Evolutionary conservation across 441 rosid genomes (phyloP).

Genomic region (Pelargonium fulgidum): DNA sequence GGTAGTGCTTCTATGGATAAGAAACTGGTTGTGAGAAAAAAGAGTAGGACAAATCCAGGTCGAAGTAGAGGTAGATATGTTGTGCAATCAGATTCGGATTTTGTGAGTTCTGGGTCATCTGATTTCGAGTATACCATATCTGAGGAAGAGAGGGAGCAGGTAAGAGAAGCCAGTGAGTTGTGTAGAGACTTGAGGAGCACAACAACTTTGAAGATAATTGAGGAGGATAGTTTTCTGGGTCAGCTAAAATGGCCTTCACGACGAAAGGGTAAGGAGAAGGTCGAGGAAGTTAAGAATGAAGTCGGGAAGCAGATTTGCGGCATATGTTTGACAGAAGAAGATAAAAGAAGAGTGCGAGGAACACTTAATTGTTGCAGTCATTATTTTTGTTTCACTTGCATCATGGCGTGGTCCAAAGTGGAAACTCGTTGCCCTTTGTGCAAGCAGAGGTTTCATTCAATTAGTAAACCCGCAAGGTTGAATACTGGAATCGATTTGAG

Average conservation of each 20-base stretch:
- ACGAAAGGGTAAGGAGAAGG: conserved; percentile 71
- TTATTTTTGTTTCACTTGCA: conserved; percentile 91
- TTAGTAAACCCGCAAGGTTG: conserved; percentile 74
- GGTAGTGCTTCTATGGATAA: conserved; percentile 47
- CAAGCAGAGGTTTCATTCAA: conserved; percentile 83
- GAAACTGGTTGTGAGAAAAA: conserved; percentile 31
- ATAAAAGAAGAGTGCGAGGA: conserved; percentile 77
- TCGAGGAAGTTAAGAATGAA: conserved; percentile 48
- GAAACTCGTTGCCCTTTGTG: conserved; percentile 99
- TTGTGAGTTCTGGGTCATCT: conserved; percentile 51
- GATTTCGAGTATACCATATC: conserved; percentile 77
- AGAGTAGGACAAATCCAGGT: conserved; percentile 33
- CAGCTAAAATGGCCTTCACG: conserved; percentile 36
- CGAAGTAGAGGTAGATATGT: conserved; percentile 42
- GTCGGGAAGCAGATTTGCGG: conserved; percentile 71
- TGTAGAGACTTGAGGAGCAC: conserved; percentile 50
- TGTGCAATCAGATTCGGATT: conserved; percentile 68
- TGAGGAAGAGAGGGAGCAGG: conserved; percentile 91
- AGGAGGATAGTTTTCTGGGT: conserved; percentile 36
- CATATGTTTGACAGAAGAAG: conserved; percentile 92
- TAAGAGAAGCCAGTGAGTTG: conserved; percentile 57
- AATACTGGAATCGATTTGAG: conserved; percentile 62
- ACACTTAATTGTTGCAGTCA: conserved; percentile 79
- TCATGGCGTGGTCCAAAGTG: conserved; percentile 95
- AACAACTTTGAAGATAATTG: conserved; percentile 36